Percentiles rank a stretch among this genome's conserved stretches.
Conservation (phyloP, 106 monocot genomes). For the Agapanthus africanus region DNA sequence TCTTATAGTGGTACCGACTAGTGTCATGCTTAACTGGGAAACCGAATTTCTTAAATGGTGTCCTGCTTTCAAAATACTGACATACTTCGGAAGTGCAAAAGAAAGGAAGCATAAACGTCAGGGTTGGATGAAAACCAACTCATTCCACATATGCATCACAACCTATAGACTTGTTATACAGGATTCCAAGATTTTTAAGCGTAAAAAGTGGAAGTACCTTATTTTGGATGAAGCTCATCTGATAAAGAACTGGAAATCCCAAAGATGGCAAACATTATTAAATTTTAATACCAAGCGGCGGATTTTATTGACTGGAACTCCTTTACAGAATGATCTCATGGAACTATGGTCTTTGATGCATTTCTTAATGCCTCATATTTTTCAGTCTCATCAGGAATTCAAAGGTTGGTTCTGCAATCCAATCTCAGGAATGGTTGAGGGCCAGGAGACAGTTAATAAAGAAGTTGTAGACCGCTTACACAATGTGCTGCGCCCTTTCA, state of each 20-base stretch:
- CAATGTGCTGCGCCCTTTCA: constrained; percentile 97
- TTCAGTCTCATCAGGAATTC: constrained; percentile 99
- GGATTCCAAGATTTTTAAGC: constrained; percentile 91
- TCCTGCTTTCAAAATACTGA: constrained; percentile 97
- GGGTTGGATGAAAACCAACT: constrained; percentile 93
- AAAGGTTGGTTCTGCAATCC: constrained; percentile 99
- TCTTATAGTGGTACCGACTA: constrained; percentile 97
- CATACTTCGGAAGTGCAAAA: constrained; percentile 97
- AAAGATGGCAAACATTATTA: constrained; percentile 94
- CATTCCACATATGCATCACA: constrained; percentile 94
- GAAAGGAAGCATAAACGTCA: constrained; percentile 93
- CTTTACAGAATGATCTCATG: constrained; percentile 99
- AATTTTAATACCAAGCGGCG: constrained; percentile 95
- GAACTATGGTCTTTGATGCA: constrained; percentile 99
- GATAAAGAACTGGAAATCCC: constrained; percentile 99
- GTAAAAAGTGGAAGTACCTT: constrained; percentile 98
- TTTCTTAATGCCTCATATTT: constrained; percentile 98
- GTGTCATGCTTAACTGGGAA: constrained; percentile 99
- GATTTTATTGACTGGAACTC: constrained; percentile 93
- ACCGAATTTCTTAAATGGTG: constrained; percentile 99
- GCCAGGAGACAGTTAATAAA: constrained; percentile 94
- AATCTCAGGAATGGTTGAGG: constrained; percentile 98
- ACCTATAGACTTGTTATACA: constrained; percentile 98
- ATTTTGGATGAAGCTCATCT: constrained; percentile 99
- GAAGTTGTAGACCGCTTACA: constrained; percentile 97